Evolutionary conservation across 1,139 yeast species (phyloP), one percentile per base, ranked within the genome.

Genomic region (Sugiyamaella japonica): DNA sequence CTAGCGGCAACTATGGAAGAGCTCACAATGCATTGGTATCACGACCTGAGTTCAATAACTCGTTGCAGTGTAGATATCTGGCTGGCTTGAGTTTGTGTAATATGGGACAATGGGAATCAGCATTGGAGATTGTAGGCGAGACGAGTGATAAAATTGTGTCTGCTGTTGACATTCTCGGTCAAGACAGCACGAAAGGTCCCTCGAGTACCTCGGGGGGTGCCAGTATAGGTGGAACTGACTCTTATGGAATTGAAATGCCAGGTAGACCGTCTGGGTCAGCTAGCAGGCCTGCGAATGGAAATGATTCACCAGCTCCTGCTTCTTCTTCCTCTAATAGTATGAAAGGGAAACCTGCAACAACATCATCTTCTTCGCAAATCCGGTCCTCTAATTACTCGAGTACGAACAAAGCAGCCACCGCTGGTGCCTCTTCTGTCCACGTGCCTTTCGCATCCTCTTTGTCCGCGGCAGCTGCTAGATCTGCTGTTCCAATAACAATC

Each of bases 91-190:
- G 96, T 59, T 73, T 89, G 59, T 75, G 86, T 39, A 85, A 87
- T 61, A 69, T 91, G 61, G 93, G 86, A 56, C 76, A 81, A 61
- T 87, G 90, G 84, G 97, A 91, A 55, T 97, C 89, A 50, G 98
- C 98, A 0, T 74, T 91, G 58, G 95, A 87, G 60, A 73, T 91
- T 32, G 80, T 93, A 29, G 97, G 97, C 0, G 97, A 89, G 63
- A 73, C 81, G 1, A 89, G 89, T 65, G 37, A 49, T 34, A 7
- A n/a, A 8, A 39, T 48, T 17, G 4, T 25, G 20, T 7, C 48
- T 32, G 39, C 29, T 15, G 10, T 32, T 31, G 34, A n/a, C 39
- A 44, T n/a, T 16, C 32, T 36, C 6, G 17, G n/a, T 7, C 17
- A 40, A n/a, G 32, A 23, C 2, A 7, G 10, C 4, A 31, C 12